Base-by-base conservation (phyloP, 1,284 basidiomycete species). In the Boletus mariae region DNA sequence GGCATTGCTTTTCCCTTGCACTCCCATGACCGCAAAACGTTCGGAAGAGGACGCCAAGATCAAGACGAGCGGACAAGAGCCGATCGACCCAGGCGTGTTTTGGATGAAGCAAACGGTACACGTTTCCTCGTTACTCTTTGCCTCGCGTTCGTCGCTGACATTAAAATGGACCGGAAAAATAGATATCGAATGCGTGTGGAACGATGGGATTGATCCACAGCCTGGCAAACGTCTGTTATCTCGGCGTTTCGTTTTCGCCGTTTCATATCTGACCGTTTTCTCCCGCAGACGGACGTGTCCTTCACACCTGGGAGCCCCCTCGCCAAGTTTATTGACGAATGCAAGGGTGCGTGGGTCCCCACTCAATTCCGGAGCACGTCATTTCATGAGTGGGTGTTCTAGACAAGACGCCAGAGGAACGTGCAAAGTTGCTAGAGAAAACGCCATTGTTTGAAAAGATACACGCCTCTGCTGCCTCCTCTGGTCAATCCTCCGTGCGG, bases 141-240 rank as follows among this genome's bases (percentile, higher is more conserved):
- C 25, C 1, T 34, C 26, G 13, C 12, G 10, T 8, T 26, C 23
- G 31, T 42, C 13, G 29, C 58, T 68, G 45, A 60, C 17, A n/a
- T 25, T 42, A n/a, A 29, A 15, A 12, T 26, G 3, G n/a, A 35
- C 26, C 49, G 25, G n/a, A 4, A 34, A 25, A 32, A 42, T n/a
- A 52, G 90, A 93, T 94, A 55, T 71, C 78, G 1, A 94, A 94
- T 65, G 92, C 93, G 0, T 95, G 93, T 62, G 93, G 93, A 2
- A 94, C 92, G 0, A 94, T 95, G 62, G 93, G 86, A 0, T 74
- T 96, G 8, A 74, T 96, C 12, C 93, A 96, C 65, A 83, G 90
- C 4, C 66, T 93, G 45, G 80, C 79, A 17, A 93, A 93, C 62
- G 85, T 87, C 57, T 59, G 82, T 67, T 11, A 5, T 28, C 54